A percentile compares a stretch with the other conserved stretches of the same genome.
phyloP scores from a whole-genome alignment of 2,329 filamentous ascomycete species.

The Grosmannia clavigera region DNA sequence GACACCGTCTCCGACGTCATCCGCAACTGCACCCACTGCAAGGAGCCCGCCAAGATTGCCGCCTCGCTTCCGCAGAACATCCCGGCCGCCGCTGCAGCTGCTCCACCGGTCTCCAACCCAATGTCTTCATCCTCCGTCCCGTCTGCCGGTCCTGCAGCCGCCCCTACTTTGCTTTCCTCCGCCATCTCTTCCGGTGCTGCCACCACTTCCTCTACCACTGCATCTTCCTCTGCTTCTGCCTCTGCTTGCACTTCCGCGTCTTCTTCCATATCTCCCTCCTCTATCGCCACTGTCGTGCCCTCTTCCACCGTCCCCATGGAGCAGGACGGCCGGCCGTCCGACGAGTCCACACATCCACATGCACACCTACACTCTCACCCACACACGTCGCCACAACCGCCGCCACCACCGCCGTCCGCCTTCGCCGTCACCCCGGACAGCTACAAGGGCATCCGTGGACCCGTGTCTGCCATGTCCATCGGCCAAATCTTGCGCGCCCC shows the following conservation, averaged over 20 bases:
- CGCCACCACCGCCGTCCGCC: constrained; percentile 12
- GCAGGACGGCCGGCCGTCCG: constrained; percentile 8
- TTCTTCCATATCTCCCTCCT: not conserved
- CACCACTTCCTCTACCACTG: not conserved
- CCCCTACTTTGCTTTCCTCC: constrained; percentile 6
- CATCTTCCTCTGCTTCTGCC: not conserved
- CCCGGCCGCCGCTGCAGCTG: not conserved
- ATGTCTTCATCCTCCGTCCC: not conserved
- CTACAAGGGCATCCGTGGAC: constrained; percentile 30
- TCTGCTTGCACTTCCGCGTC: not conserved
- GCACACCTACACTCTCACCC: constrained; percentile 1
- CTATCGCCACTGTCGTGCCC: not conserved
- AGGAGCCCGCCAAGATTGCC: constrained; percentile 55
- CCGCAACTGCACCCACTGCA: constrained; percentile 81
- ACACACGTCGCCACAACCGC: constrained; percentile 15
- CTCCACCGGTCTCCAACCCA: not conserved
- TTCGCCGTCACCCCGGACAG: constrained; percentile 21
- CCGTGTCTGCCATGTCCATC: constrained; percentile 31
- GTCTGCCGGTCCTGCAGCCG: not conserved
- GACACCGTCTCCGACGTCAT: constrained; percentile 94
- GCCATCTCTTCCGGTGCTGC: not conserved
- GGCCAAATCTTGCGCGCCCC: constrained; percentile 17
- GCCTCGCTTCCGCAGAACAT: not conserved
- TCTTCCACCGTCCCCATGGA: constrained; percentile 8
- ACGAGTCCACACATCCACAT: constrained; percentile 1